Conservation (phyloP, 768 basidiomycete genomes). For the Podaxis rugospora region DNA sequence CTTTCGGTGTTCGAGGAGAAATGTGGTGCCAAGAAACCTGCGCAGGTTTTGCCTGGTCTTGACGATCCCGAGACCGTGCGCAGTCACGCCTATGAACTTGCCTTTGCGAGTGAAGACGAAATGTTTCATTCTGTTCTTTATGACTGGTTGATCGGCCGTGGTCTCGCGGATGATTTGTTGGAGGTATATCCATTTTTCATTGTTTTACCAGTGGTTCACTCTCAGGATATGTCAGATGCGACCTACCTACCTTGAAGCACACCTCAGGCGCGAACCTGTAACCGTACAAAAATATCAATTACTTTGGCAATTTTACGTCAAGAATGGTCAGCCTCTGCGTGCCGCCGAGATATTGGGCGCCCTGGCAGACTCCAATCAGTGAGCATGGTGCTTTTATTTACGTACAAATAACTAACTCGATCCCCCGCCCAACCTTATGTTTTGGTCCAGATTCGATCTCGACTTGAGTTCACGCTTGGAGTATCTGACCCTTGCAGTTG, state of each 20-base stretch:
- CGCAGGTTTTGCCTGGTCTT: slow-evolving; percentile 22
- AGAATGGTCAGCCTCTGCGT: slow-evolving; percentile 79
- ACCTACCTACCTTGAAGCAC: slow-evolving; percentile 83
- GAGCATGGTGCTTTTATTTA: slow-evolving; percentile 25
- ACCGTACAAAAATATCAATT: slow-evolving; percentile 83
- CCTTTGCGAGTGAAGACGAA: slow-evolving; percentile 81
- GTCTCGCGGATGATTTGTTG: slow-evolving; percentile 82
- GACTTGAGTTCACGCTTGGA: slow-evolving; percentile 76
- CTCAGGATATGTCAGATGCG: slow-evolving; percentile 52
- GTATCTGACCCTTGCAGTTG: slow-evolving; percentile 90
- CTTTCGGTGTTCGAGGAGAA: slow-evolving; percentile 76
- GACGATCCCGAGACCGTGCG: slow-evolving; percentile 71
- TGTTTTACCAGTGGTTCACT: slow-evolving; percentile 1
- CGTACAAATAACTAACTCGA: background rate
- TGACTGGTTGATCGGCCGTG: slow-evolving; percentile 84
- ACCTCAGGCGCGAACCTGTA: slow-evolving; percentile 76
- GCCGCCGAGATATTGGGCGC: slow-evolving; percentile 84
- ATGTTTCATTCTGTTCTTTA: slow-evolving; percentile 94
- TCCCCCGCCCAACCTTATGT: background rate
- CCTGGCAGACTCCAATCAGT: slow-evolving; percentile 85
- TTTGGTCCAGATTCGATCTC: slow-evolving; percentile 51
- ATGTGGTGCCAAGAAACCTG: slow-evolving; percentile 26
- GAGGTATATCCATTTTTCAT: slow-evolving; percentile 51
- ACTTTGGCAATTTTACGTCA: slow-evolving; percentile 96
- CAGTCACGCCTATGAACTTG: slow-evolving; percentile 80